Conservation (phyloP, 2,329 filamentous ascomycete species). For the Fusarium pseudonygamai region DNA sequence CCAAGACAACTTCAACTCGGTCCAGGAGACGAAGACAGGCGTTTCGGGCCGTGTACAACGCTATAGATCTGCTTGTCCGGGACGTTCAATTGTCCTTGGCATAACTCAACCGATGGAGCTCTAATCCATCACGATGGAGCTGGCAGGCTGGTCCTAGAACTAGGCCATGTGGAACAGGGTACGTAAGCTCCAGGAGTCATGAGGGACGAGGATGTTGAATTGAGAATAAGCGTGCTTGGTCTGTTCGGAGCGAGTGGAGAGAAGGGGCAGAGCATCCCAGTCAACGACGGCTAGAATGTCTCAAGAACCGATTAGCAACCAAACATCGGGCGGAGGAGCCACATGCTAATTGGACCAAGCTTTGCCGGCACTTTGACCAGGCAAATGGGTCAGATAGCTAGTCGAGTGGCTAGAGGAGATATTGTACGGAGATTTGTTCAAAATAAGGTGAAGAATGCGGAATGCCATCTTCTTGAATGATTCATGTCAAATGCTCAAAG, state of each 20-base stretch:
- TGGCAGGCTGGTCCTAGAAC: slow-evolving; percentile 22
- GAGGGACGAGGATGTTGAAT: slow-evolving; percentile 37
- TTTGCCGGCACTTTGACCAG: slow-evolving; percentile 28
- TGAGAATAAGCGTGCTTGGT: slow-evolving; percentile 21
- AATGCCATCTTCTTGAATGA: background rate
- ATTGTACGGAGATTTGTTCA: slow-evolving; percentile 8
- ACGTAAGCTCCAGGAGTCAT: slow-evolving; percentile 38
- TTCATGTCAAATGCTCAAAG: background rate
- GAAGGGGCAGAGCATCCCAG: slow-evolving; percentile 31
- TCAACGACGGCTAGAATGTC: slow-evolving; percentile 41
- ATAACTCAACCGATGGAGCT: slow-evolving; percentile 9
- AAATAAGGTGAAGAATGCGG: slow-evolving; percentile 7
- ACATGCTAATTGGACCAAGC: slow-evolving; percentile 22
- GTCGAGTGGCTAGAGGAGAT: background rate
- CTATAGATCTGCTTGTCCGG: background rate
- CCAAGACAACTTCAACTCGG: background rate
- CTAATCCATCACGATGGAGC: slow-evolving; percentile 16
- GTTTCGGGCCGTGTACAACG: background rate
- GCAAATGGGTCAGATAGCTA: slow-evolving; percentile 7
- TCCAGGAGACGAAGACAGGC: background rate
- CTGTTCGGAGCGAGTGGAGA: slow-evolving; percentile 32
- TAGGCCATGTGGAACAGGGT: slow-evolving; percentile 38
- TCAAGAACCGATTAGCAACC: slow-evolving; percentile 42
- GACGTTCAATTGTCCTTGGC: background rate
- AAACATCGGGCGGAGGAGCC: slow-evolving; percentile 29